Percentiles rank a stretch among this genome's conserved stretches.
Evolutionary conservation across 352 stramenopile species (phyloP).

Genomic region (Phytophthora cryptogea): DNA sequence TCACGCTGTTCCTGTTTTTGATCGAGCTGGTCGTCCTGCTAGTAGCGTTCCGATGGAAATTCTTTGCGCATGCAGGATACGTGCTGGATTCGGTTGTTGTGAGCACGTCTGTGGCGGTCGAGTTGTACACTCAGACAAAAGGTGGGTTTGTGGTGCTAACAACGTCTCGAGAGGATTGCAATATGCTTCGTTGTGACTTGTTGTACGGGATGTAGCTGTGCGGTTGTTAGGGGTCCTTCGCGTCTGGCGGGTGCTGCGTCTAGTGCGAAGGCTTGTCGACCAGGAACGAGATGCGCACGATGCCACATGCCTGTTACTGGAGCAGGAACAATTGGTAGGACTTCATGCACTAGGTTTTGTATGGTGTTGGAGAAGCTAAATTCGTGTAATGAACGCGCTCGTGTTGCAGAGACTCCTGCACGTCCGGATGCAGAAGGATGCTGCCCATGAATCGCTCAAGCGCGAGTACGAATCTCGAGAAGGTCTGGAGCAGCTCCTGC

Average conservation of each 20-base stretch:
- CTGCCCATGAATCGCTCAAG: constrained; percentile 60
- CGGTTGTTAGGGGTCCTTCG: constrained; percentile 59
- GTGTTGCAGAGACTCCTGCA: constrained; percentile 43
- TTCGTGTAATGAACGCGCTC: constrained; percentile 1
- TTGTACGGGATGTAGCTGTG: constrained; percentile 30
- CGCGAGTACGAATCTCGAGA: constrained; percentile 58
- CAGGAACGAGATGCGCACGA: constrained; percentile 51
- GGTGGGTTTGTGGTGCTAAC: constrained; percentile 29
- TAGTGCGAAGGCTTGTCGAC: constrained; percentile 56
- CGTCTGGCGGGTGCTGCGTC: constrained; percentile 62
- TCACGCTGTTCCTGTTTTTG: constrained; percentile 66
- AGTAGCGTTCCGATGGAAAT: constrained; percentile 46
- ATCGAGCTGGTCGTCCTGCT: constrained; percentile 55
- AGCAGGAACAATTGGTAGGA: constrained; percentile 54
- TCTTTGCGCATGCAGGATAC: constrained; percentile 70
- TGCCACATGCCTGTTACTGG: constrained; percentile 39
- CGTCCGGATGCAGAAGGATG: constrained; percentile 48
- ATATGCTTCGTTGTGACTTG: neutral
- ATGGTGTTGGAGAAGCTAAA: neutral
- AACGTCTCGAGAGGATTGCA: neutral
- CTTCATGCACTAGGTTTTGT: neutral
- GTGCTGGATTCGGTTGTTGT: constrained; percentile 51
- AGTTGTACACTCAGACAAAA: constrained; percentile 61
- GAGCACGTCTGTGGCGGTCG: constrained; percentile 29
- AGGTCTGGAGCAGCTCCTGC: constrained; percentile 55